Evolutionary conservation across 805 yeast species (phyloP), one percentile per base, ranked within the genome.

Genomic region (Candida vartiovaarae): DNA sequence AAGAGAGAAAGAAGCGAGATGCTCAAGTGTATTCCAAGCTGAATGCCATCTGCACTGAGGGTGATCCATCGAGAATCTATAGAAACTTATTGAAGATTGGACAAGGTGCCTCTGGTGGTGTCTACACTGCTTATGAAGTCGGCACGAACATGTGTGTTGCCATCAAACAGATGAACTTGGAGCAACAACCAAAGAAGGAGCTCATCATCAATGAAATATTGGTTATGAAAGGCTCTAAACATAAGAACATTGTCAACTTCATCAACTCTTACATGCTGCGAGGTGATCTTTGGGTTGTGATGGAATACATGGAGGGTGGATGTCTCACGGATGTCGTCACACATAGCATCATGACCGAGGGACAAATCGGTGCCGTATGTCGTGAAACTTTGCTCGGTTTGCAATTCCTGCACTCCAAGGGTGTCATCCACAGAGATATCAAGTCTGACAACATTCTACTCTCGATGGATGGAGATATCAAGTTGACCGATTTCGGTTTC

Each of bases 231-330:
- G 96, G 89, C 26, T 78, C 89, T 42, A 80, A 77, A 55, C 99
- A 93, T 62, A 78, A 79, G 40, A 93, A 93, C 60, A 93, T 93
- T 64, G 99, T 93, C 46, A 93, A 93, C 63, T 93, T 87, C 61
- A 79, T 91, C 48, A 95, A 91, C 58, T 80, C 96, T 0, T 93
- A 81, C 61, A 61, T 85, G 42, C 66, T 85, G 44, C 80, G 77
- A 46, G 86, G 85, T 37, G 89, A 84, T 53, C 70, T 93, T 43
- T 93, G 99, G 99, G 98, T 93, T 8, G 80, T 93, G 23, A 93
- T 93, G 99, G 99, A 93, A 65, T 93, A 87, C 61, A 93, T 93
- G 99, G 97, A 93, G 63, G 99, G 99, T 49, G 99, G 99, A 3
- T 83, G 95, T 0, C 71, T 93, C 53, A 91, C 99, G 0, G 99